phyloP scores from a whole-genome alignment of 345 rosid genomes.

The Anacardium occidentale region DNA sequence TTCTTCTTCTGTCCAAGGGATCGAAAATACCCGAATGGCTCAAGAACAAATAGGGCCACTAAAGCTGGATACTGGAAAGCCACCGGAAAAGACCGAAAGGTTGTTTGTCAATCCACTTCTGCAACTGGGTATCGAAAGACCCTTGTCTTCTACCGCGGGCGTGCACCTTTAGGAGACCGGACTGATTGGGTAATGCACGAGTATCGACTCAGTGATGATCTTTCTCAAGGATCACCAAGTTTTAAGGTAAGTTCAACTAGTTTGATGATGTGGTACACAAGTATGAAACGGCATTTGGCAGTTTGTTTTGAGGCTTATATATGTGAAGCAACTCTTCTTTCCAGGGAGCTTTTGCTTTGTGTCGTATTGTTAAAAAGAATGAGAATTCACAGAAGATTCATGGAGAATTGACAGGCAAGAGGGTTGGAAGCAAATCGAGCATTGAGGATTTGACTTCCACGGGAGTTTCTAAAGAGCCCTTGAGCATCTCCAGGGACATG shows the following conservation, averaged over 20 bases:
- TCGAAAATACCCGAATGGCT: slow-evolving; percentile 80
- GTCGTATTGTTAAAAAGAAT: slow-evolving; percentile 68
- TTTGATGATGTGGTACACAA: not conserved
- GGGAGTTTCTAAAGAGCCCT: slow-evolving; percentile 38
- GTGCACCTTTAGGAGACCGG: slow-evolving; percentile 77
- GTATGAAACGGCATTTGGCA: not conserved
- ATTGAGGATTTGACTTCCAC: slow-evolving; percentile 32
- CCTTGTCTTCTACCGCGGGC: slow-evolving; percentile 72
- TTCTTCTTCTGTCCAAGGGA: slow-evolving; percentile 91
- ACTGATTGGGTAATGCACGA: slow-evolving; percentile 88
- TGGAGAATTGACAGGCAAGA: slow-evolving; percentile 34
- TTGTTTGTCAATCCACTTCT: slow-evolving; percentile 49
- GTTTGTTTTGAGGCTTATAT: not conserved
- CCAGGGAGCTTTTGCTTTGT: slow-evolving; percentile 80
- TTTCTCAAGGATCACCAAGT: slow-evolving; percentile 46
- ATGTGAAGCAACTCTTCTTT: not conserved
- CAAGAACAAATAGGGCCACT: slow-evolving; percentile 82
- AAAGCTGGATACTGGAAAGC: slow-evolving; percentile 95
- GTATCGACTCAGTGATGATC: slow-evolving; percentile 66
- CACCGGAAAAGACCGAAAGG: slow-evolving; percentile 80
- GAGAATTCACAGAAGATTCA: slow-evolving; percentile 49
- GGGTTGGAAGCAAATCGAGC: slow-evolving; percentile 37
- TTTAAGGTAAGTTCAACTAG: slow-evolving; percentile 41
- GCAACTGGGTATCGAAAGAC: slow-evolving; percentile 67
- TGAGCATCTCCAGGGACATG: slow-evolving; percentile 34